These are phyloP conservation scores for Chionographis japonica DNA, from an alignment of 106 monocot genomes.

Conservation along the genomic window DNA sequence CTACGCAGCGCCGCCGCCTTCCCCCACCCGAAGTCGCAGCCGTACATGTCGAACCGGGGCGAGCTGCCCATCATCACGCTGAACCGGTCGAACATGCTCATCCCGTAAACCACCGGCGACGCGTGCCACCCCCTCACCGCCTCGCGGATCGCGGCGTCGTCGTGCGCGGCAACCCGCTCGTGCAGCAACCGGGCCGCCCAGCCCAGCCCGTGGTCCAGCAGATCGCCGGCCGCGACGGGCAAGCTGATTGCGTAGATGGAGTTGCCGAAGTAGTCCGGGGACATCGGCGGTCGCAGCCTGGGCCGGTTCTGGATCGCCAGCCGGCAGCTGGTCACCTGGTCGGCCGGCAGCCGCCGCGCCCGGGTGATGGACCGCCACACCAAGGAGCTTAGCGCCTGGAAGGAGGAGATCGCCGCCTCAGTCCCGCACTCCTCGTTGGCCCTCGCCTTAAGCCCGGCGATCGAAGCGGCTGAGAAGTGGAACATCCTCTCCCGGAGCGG, in stretches of 20 bases:
- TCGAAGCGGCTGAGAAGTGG: constrained; percentile 17
- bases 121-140: constrained; percentile 21
- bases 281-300: constrained; percentile 11
- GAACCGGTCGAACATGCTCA: constrained; percentile 1
- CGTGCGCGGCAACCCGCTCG: background rate
- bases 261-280: constrained; percentile 31
- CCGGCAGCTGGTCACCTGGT: constrained; percentile 2
- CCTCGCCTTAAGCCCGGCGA: constrained; percentile 23
- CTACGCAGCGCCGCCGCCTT: constrained; percentile 40
- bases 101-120: constrained; percentile 14
- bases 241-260: background rate
- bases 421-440: constrained; percentile 25
- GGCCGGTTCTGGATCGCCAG: background rate
- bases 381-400: constrained; percentile 11
- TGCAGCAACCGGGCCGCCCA: constrained; percentile 18
- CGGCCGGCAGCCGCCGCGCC: constrained; percentile 4
- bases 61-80: constrained; percentile 39
- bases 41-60: constrained; percentile 55
- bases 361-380: constrained; percentile 20
- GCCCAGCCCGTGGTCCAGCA: constrained; percentile 15
- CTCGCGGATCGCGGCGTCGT: constrained; percentile 2
- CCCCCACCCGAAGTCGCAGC: constrained; percentile 60
- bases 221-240: constrained; percentile 4
- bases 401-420: background rate
- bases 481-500: constrained; percentile 27